Evolutionary conservation across 768 basidiomycete genomes (phyloP).

Genomic region (Amanita molliuscula): DNA sequence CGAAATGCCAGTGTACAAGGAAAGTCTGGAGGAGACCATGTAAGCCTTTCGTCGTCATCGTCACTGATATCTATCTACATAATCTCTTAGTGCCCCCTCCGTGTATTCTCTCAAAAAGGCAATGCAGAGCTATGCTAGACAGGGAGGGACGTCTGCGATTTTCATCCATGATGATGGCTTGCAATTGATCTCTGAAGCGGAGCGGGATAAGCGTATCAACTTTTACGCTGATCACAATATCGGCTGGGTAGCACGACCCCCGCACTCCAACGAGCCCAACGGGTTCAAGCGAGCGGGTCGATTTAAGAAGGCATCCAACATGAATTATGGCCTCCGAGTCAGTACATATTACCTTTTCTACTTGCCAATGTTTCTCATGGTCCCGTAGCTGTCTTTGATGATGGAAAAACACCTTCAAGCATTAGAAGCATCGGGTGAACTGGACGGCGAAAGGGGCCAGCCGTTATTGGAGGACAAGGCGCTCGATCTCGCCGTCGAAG

Average conservation of each 20-base stretch:
- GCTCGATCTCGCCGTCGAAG: constrained; percentile 64
- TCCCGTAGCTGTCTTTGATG: constrained; percentile 48
- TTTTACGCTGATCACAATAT: constrained; percentile 76
- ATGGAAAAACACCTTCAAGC: constrained; percentile 41
- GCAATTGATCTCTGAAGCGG: constrained; percentile 51
- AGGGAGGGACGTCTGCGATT: constrained; percentile 74
- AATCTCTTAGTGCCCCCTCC: constrained; percentile 46
- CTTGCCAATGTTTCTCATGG: constrained; percentile 2
- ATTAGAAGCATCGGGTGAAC: constrained; percentile 31
- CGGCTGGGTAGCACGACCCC: constrained; percentile 77
- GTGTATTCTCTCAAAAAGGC: constrained; percentile 74
- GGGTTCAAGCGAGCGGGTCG: constrained; percentile 77
- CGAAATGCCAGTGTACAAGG: constrained; percentile 85
- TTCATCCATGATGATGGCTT: constrained; percentile 81
- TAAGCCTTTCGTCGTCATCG: constrained; percentile 25
- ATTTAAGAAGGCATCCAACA: constrained; percentile 88
- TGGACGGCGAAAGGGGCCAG: constrained; percentile 26
- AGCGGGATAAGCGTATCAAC: constrained; percentile 52
- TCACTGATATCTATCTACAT: not conserved
- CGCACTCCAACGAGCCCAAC: constrained; percentile 47
- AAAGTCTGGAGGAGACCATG: constrained; percentile 76
- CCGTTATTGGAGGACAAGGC: constrained; percentile 58
- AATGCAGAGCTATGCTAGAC: constrained; percentile 88
- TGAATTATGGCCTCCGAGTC: constrained; percentile 65
- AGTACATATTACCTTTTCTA: constrained; percentile 3